Base-by-base conservation (phyloP, 163 green algal genomes). In the Chlamydomonas reinhardtii region DNA sequence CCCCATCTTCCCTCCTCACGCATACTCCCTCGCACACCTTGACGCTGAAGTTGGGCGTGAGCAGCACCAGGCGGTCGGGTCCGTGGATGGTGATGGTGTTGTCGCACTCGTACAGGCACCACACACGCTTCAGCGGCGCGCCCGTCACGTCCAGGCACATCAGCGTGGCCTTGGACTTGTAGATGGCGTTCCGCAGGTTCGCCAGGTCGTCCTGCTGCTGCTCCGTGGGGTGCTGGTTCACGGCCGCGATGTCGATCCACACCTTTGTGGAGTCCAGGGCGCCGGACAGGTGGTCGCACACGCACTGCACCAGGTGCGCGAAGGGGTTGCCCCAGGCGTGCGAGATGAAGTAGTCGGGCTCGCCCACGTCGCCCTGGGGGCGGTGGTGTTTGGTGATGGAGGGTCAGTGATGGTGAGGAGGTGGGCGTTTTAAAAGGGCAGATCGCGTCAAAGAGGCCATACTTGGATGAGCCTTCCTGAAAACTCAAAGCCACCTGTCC, bases 101-200 rank as follows among this genome's bases (percentile, higher is more conserved):
- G 81, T 87, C 81, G 70, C 70, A 81, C 81, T 87, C 81, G 81
- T 87, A 80, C 37, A 87, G 81, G 71, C 81, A 87, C 81, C 81
- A 87, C 35, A 87, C 71, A 71, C 81, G 81, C 70, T 79, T 80
- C 31, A 87, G 71, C 35, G 81, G 81, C 25, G 81, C 71, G 25
- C 70, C 81, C 32, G 81, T 80, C 56, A 81, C 81, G 71, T 87
- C 81, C 17, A 87, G 59, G 59, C 81, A 87, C 81, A 87, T 76
- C 6, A 87, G 59, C 35, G 81, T 87, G 71, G 81, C 81, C 79
- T 85, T 85, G 32, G 79, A 85, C 32, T 78, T 85, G 68, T 56
- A 64, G 68, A 85, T 85, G 48, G 79, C 79, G 79, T 85, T 85
- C 54, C 79, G 31, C 68, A 85, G 79, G 69, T 85, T 85, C 16